These are phyloP conservation scores for Drechslerella stenobrocha DNA, from an alignment of 2,329 filamentous ascomycete genomes.

Conservation along the genomic window DNA sequence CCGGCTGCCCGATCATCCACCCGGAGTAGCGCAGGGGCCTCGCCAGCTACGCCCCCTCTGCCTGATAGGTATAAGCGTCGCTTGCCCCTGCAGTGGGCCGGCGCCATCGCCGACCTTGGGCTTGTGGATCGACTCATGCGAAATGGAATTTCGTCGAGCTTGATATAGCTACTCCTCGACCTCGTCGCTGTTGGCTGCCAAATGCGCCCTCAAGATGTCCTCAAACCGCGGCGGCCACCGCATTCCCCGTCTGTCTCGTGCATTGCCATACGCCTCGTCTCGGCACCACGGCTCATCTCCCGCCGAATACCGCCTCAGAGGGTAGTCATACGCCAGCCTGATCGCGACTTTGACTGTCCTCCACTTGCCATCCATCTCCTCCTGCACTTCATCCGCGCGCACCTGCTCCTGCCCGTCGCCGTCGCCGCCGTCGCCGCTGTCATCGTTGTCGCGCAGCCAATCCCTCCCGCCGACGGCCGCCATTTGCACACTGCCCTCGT, in stretches of 20 bases:
- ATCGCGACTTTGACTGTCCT: slow-evolving; percentile 64
- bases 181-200: neutral
- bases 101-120: too few relatives aligned
- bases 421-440: too few relatives aligned
- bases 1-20: too few relatives aligned
- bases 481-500: slow-evolving; percentile 44
- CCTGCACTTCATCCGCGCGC: slow-evolving; percentile 55
- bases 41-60: too few relatives aligned
- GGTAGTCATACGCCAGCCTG: slow-evolving; percentile 80
- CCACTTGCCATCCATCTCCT: slow-evolving; percentile 50
- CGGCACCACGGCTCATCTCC: slow-evolving; percentile 70
- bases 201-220: slow-evolving; percentile 8
- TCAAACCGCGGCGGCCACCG: slow-evolving; percentile 33
- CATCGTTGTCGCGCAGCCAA: slow-evolving; percentile 54
- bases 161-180: neutral
- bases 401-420: too few relatives aligned
- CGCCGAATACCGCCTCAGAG: slow-evolving; percentile 67
- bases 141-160: too few relatives aligned
- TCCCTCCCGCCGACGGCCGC: slow-evolving; percentile 26
- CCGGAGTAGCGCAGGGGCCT: too few relatives aligned
- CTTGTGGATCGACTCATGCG: too few relatives aligned
- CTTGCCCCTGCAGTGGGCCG: too few relatives aligned
- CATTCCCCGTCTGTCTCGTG: slow-evolving; percentile 48
- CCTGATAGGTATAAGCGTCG: too few relatives aligned
- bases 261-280: slow-evolving; percentile 38